Percentiles rank a stretch among this genome's conserved stretches.
phyloP scores from a whole-genome alignment of 768 basidiomycete genomes.

The Rubroboletus pulcherrimus region DNA sequence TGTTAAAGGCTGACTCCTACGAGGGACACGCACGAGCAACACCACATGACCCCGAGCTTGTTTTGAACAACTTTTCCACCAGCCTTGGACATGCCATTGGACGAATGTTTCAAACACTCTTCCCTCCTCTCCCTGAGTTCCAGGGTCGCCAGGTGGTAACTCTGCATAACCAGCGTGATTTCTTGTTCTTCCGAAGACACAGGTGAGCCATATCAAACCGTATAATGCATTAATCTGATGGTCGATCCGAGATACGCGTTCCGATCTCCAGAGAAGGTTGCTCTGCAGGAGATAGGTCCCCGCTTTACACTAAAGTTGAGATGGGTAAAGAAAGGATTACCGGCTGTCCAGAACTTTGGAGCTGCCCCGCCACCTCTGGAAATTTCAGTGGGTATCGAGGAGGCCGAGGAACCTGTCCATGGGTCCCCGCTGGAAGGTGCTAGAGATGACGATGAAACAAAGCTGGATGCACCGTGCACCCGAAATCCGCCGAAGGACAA shows the following conservation, averaged over 20 bases:
- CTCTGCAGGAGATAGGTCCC: constrained; percentile 96
- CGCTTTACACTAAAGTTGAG: constrained; percentile 93
- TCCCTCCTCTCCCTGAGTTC: constrained; percentile 93
- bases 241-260: constrained; percentile 72
- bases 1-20: constrained; percentile 6
- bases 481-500: constrained; percentile 61
- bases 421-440: constrained; percentile 18
- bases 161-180: constrained; percentile 95
- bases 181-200: constrained; percentile 95
- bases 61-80: constrained; percentile 92
- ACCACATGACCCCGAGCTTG: constrained; percentile 90
- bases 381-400: constrained; percentile 44
- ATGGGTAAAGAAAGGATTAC: constrained; percentile 85
- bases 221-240: constrained; percentile 5
- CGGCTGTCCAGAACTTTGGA: constrained; percentile 70
- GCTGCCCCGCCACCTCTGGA: constrained; percentile 55
- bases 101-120: constrained; percentile 93
- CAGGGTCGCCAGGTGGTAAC: constrained; percentile 97
- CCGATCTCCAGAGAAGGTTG: constrained; percentile 84
- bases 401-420: constrained; percentile 17
- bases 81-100: constrained; percentile 91
- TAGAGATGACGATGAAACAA: constrained; percentile 16
- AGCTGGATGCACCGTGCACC: constrained; percentile 6
- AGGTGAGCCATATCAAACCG: constrained; percentile 47
- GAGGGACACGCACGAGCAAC: constrained; percentile 92